These are phyloP conservation scores for Beauveria asiatica DNA, from an alignment of 2,329 filamentous ascomycete genomes.

Conservation along the genomic window DNA sequence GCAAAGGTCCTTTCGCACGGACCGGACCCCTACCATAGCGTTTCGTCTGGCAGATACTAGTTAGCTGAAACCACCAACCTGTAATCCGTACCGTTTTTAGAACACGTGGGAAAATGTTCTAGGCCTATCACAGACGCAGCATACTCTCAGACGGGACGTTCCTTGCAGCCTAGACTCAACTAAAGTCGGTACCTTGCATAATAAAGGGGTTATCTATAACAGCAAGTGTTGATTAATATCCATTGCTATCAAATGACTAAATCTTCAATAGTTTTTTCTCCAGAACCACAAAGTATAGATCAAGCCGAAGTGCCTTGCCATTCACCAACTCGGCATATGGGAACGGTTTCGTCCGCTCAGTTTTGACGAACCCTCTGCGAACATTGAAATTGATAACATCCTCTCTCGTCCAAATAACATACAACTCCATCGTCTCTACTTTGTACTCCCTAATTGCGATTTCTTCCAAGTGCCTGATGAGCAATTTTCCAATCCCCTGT, in stretches of 20 bases:
- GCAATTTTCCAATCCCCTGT: conserved; percentile 32
- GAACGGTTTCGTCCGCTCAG: conserved; percentile 32
- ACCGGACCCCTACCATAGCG: not conserved
- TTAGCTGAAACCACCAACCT: no score
- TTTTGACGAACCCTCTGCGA: conserved; percentile 32
- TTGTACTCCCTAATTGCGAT: conserved; percentile 25
- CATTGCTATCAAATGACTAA: no score
- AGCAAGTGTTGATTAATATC: no score
- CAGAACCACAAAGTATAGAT: conserved; percentile 34
- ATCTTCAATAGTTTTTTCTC: conserved; percentile 21
- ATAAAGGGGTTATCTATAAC: no score
- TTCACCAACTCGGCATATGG: conserved; percentile 29
- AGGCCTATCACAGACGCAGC: no score
- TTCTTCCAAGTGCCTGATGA: conserved; percentile 25
- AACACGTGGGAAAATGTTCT: no score
- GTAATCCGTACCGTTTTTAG: no score
- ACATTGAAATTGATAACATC: conserved; percentile 39
- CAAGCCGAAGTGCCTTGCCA: conserved; percentile 30
- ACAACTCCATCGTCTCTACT: conserved; percentile 31
- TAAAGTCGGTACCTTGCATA: no score
- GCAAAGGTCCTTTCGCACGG: not conserved
- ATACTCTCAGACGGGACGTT: no score
- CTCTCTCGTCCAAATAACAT: conserved; percentile 32
- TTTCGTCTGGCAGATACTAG: not conserved
- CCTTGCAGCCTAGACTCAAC: no score